Percentiles rank a stretch among this genome's conserved stretches.
These are phyloP conservation scores for Euryodendron excelsum DNA, from an alignment of 148 eudicot species.

Conservation along the genomic window DNA sequence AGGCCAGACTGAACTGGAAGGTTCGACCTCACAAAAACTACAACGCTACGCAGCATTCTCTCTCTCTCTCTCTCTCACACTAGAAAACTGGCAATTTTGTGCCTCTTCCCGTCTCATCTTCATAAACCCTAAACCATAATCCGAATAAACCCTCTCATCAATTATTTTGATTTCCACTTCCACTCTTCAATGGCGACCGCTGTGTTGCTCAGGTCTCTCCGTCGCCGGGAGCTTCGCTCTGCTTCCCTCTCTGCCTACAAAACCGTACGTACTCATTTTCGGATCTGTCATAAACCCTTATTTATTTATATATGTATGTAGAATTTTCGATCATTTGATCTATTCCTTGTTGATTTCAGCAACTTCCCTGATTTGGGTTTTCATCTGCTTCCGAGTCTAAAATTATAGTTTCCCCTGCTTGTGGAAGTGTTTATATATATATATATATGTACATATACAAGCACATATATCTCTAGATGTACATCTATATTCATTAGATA, in stretches of 20 bases:
- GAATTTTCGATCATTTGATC: not conserved
- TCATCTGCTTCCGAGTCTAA: too few species aligned
- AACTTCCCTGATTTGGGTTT: not conserved
- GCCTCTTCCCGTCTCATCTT: not conserved
- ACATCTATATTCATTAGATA: too few species aligned
- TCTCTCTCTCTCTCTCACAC: not conserved
- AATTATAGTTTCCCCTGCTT: too few species aligned
- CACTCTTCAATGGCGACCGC: conserved; percentile 17
- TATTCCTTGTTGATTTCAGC: not conserved
- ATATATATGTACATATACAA: too few species aligned
- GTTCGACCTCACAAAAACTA: not conserved
- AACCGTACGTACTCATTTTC: conserved; percentile 14
- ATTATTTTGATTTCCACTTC: not conserved
- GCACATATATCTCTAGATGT: too few species aligned
- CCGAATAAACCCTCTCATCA: not conserved
- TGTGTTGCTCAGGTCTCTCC: conserved; percentile 16
- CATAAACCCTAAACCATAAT: not conserved
- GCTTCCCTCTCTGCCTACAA: conserved; percentile 22
- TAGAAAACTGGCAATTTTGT: not conserved
- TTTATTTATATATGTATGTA: not conserved
- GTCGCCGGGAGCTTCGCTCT: conserved; percentile 20
- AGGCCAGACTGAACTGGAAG: not conserved
- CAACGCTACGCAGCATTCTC: not conserved
- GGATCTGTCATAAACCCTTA: not conserved
- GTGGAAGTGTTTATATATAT: too few species aligned